These are phyloP conservation scores for Cystobasidium onofrii DNA, from an alignment of 768 basidiomycete genomes.

Conservation along the genomic window DNA sequence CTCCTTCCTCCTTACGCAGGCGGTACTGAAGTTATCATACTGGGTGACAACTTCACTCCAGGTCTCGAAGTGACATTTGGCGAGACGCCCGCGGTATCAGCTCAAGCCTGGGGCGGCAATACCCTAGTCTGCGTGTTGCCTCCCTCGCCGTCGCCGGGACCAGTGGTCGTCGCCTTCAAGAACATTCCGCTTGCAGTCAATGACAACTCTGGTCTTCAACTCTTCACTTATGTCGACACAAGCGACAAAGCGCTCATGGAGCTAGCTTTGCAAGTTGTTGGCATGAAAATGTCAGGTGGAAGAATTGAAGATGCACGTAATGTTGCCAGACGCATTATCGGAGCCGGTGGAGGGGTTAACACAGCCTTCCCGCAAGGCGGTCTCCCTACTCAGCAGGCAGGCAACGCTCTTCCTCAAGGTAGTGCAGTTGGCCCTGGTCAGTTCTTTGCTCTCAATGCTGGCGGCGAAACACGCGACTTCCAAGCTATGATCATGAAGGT, in stretches of 20 bases:
- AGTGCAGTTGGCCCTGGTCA: neutral
- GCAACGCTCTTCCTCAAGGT: neutral
- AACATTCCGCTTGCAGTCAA: conserved; percentile 51
- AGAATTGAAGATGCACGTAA: conserved; percentile 88
- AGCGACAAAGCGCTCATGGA: conserved; percentile 92
- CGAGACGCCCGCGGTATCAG: conserved; percentile 67
- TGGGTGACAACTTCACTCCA: conserved; percentile 71
- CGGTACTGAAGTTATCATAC: conserved; percentile 86
- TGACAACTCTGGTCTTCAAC: conserved; percentile 50
- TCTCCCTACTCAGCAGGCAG: neutral
- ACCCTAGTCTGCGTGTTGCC: conserved; percentile 86
- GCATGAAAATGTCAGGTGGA: conserved; percentile 82
- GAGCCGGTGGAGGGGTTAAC: conserved; percentile 39
- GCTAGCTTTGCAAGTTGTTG: conserved; percentile 86
- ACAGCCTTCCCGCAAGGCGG: neutral
- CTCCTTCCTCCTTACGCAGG: conserved; percentile 64
- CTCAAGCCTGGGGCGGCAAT: conserved; percentile 84
- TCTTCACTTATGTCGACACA: conserved; percentile 87
- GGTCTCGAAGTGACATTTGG: conserved; percentile 72
- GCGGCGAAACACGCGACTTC: conserved; percentile 50
- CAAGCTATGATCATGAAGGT: conserved; percentile 72
- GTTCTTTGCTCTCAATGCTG: neutral
- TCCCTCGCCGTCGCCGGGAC: conserved; percentile 67
- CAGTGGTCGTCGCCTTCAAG: conserved; percentile 82
- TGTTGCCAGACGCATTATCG: conserved; percentile 85